These are phyloP conservation scores for Pyrenochaeta sp. DNA, from an alignment of 2,329 filamentous ascomycete species.

Conservation along the genomic window DNA sequence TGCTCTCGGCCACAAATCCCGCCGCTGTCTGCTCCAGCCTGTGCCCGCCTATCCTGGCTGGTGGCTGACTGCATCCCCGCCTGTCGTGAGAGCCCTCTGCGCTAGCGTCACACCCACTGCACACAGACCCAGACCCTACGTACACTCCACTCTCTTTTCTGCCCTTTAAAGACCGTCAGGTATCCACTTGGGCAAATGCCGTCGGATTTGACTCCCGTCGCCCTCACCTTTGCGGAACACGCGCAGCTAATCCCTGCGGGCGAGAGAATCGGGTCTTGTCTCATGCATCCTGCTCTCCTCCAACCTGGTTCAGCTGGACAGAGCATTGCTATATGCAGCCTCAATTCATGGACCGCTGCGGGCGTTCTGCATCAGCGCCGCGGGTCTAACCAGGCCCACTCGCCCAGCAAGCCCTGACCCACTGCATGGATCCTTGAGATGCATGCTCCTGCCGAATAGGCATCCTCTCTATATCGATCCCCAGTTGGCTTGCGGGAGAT, in stretches of 20 bases:
- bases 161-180: constrained; percentile 6
- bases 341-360: constrained; percentile 34
- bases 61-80: neutral
- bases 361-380: constrained; percentile 28
- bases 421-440: constrained; percentile 26
- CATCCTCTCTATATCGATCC: constrained; percentile 18
- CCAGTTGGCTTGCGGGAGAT: constrained; percentile 27
- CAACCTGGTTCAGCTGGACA: constrained; percentile 37
- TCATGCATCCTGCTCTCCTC: constrained; percentile 27
- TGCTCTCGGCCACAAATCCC: constrained; percentile 22
- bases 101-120: constrained; percentile 3
- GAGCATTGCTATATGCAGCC: constrained; percentile 40
- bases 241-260: constrained; percentile 32
- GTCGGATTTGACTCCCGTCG: constrained; percentile 16
- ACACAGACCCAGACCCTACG: constrained; percentile 10
- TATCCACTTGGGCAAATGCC: constrained; percentile 8
- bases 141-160: too few species aligned
- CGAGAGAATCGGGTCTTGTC: constrained; percentile 25
- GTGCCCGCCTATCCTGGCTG: too few species aligned
- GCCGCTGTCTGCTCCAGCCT: too few species aligned
- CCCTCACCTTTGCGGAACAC: constrained; percentile 25
- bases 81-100: neutral
- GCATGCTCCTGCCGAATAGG: constrained; percentile 24
- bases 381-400: constrained; percentile 15
- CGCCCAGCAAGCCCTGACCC: constrained; percentile 14